phyloP scores from a whole-genome alignment of 805 yeast genomes.

The Cyberlindnera bimundalis region DNA sequence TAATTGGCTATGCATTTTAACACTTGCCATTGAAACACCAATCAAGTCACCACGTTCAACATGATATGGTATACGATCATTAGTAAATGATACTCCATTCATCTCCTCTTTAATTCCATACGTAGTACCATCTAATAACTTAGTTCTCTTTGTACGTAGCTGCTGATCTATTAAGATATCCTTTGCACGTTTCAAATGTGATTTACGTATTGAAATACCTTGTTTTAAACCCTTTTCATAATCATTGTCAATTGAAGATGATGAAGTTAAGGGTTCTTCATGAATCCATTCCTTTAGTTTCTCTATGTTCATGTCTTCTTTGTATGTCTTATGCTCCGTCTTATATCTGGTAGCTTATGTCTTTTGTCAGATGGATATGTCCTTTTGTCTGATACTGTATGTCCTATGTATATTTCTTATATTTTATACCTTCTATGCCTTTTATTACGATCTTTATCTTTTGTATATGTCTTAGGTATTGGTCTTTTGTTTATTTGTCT shows the following conservation, averaged over 20 bases:
- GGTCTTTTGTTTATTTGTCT: no score
- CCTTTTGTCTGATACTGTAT: no score
- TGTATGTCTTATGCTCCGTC: no score
- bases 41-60: conserved; percentile 25
- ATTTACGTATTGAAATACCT: conserved; percentile 8
- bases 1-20: conserved; percentile 17
- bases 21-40: conserved; percentile 20
- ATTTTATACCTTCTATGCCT: no score
- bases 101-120: conserved; percentile 1
- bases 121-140: neutral
- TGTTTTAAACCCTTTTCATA: conserved; percentile 8
- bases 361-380: no score
- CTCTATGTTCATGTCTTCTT: no score
- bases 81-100: conserved; percentile 13
- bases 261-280: no score
- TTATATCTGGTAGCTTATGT: no score
- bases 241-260: conserved; percentile 1
- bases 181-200: conserved; percentile 11
- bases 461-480: no score
- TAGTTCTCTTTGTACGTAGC: neutral
- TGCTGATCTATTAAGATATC: conserved; percentile 9
- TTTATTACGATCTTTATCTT: no score
- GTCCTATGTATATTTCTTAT: no score
- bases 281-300: no score
- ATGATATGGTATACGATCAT: conserved; percentile 20